These are phyloP conservation scores for Fusarium poae DNA, from an alignment of 2,329 filamentous ascomycete species.

Conservation along the genomic window DNA sequence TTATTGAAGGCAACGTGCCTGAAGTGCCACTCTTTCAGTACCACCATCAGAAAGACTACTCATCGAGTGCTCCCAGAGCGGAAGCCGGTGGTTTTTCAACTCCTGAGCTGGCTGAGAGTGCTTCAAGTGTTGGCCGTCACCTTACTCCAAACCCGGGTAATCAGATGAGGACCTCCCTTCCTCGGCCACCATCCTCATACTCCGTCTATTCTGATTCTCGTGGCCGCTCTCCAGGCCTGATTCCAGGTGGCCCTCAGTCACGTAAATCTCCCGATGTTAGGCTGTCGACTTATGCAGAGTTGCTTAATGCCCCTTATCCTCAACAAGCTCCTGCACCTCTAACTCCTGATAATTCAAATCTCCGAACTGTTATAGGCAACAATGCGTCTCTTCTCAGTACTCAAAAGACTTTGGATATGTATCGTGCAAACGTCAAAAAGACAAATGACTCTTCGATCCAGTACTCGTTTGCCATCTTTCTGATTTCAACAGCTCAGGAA, in stretches of 20 bases:
- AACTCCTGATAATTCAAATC: conserved; percentile 81
- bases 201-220: conserved; percentile 79
- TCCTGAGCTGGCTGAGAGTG: conserved; percentile 66
- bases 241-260: conserved; percentile 62
- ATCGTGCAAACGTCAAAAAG: conserved; percentile 96
- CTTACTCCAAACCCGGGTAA: conserved; percentile 70
- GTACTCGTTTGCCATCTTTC: conserved; percentile 95
- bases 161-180: conserved; percentile 69
- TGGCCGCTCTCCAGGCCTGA: conserved; percentile 70
- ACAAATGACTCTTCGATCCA: conserved; percentile 90
- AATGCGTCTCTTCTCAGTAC: conserved; percentile 92
- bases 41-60: conserved; percentile 68
- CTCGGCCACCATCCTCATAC: conserved; percentile 81
- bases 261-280: conserved; percentile 69
- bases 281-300: conserved; percentile 68
- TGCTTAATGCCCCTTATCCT: conserved; percentile 79
- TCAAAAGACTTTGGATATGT: conserved; percentile 97
- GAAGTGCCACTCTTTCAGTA: conserved; percentile 71
- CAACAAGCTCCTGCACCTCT: conserved; percentile 78
- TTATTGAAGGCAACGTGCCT: conserved; percentile 60
- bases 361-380: conserved; percentile 83
- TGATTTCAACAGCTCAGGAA: conserved; percentile 90
- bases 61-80: conserved; percentile 58
- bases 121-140: conserved; percentile 68
- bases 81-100: conserved; percentile 62